These are phyloP conservation scores for Suhomyces taliae DNA, from an alignment of 1,139 yeast species.

Conservation along the genomic window DNA sequence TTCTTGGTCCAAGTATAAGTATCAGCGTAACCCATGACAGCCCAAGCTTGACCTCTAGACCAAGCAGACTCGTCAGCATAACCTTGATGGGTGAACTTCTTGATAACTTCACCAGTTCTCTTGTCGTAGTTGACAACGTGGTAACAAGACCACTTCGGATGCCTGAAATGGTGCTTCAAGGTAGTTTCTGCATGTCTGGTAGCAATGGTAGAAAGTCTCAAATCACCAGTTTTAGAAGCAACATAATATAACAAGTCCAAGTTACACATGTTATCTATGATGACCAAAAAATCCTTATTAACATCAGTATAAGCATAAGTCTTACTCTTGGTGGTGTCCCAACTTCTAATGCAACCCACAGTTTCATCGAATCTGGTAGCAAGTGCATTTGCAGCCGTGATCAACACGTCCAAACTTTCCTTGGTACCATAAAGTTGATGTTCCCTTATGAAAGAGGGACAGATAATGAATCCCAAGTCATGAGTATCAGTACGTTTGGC, in stretches of 20 bases:
- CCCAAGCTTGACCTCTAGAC: constrained; percentile 32
- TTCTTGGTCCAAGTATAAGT: constrained; percentile 23
- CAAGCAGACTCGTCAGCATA: constrained; percentile 25
- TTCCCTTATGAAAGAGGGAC: constrained; percentile 24
- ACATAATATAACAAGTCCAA: constrained; percentile 25
- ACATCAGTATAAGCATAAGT: constrained; percentile 15
- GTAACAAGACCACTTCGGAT: constrained; percentile 22
- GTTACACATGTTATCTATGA: constrained; percentile 32
- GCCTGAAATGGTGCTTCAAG: constrained; percentile 23
- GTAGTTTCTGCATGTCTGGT: constrained; percentile 28
- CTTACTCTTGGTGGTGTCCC: constrained; percentile 21
- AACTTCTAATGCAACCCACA: constrained; percentile 24
- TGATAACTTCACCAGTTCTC: constrained; percentile 18
- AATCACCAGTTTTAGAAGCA: constrained; percentile 24
- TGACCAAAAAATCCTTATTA: constrained; percentile 23
- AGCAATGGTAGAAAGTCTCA: constrained; percentile 22
- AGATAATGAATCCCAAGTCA: constrained; percentile 26
- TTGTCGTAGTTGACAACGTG: constrained; percentile 25
- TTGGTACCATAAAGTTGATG: constrained; percentile 15
- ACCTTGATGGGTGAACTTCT: constrained; percentile 26
- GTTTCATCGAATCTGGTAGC: constrained; percentile 21
- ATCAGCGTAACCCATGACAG: constrained; percentile 23
- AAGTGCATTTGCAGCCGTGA: constrained; percentile 24
- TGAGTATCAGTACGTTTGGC: constrained; percentile 25
- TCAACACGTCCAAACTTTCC: constrained; percentile 18